Evolutionary conservation across 1,284 basidiomycete genomes (phyloP).

Genomic region (Apiotrichum sp.): DNA sequence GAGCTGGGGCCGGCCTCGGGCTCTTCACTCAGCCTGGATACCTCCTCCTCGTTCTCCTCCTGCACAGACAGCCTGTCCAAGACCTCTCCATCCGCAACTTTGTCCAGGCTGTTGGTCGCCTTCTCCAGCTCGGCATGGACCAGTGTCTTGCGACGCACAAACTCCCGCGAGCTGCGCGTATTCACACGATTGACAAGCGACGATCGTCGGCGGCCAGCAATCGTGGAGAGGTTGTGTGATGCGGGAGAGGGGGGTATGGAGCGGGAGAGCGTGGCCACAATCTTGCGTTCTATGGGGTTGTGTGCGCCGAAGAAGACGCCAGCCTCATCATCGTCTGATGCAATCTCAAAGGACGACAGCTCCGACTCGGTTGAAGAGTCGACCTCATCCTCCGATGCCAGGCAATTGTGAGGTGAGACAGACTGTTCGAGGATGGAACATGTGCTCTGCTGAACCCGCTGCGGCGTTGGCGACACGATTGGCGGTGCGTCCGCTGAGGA

Average conservation of each 20-base stretch:
- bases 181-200: constrained; percentile 11
- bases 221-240: neutral
- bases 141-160: constrained; percentile 30
- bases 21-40: neutral
- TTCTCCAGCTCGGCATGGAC: constrained; percentile 14
- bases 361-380: neutral
- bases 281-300: constrained; percentile 19
- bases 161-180: constrained; percentile 33
- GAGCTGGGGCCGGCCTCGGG: constrained; percentile 5
- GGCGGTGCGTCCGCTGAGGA: no score
- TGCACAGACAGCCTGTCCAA: neutral
- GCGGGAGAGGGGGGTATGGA: constrained; percentile 7
- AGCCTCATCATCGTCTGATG: constrained; percentile 25
- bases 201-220: constrained; percentile 1
- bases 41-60: constrained; percentile 3
- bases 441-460: no score
- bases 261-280: constrained; percentile 24
- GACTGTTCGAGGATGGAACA: no score
- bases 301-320: constrained; percentile 35
- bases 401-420: no score
- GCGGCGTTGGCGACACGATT: no score
- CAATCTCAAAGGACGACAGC: constrained; percentile 5
- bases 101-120: neutral
- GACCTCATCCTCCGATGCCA: no score
- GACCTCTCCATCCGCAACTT: neutral